Percentiles rank a stretch among this genome's conserved stretches.
Conservation (phyloP, 345 rosid genomes). For the Kandelia obovata region DNA sequence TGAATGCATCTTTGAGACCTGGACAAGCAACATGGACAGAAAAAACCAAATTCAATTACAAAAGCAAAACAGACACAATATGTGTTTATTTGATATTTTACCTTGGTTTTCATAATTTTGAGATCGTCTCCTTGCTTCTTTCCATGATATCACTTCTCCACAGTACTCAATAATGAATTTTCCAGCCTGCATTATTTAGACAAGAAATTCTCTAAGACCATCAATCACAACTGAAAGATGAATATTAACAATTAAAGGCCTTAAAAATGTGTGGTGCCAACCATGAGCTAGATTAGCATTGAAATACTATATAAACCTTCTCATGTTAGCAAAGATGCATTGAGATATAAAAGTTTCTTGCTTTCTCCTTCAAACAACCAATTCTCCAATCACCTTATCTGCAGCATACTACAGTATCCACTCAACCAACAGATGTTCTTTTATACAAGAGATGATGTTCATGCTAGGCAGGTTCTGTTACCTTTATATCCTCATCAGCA, state of each 20-base stretch:
- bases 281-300: background rate
- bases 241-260: background rate
- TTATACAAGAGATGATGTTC: background rate
- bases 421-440: background rate
- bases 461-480: slow-evolving; percentile 18
- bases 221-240: background rate
- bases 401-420: background rate
- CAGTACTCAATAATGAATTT: slow-evolving; percentile 89
- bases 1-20: slow-evolving; percentile 93
- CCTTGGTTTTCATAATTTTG: slow-evolving; percentile 75
- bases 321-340: background rate
- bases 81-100: slow-evolving; percentile 19
- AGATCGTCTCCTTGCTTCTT: slow-evolving; percentile 84
- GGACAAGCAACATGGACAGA: slow-evolving; percentile 21
- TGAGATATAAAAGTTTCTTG: background rate
- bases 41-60: slow-evolving; percentile 1
- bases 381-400: background rate
- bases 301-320: background rate
- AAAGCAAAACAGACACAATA: background rate
- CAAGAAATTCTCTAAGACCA: background rate
- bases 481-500: slow-evolving; percentile 81
- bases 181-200: slow-evolving; percentile 52
- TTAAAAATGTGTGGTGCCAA: background rate
- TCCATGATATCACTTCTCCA: slow-evolving; percentile 97
- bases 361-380: background rate